Conservation (phyloP, 352 stramenopile species). For the Phytophthora fragariae region DNA sequence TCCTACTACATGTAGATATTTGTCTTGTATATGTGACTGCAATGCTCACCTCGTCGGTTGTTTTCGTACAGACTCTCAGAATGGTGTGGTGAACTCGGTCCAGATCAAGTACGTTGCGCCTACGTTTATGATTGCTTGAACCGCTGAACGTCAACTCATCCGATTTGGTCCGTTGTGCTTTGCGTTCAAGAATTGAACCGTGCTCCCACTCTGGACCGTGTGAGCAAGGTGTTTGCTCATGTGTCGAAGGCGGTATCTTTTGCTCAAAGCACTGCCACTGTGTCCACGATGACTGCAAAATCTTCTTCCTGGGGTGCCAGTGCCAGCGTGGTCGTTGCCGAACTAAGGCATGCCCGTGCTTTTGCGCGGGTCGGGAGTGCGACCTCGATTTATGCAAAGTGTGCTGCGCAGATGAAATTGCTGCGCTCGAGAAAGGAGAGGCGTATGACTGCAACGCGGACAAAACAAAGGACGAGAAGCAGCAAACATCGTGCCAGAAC, state of each 20-base stretch:
- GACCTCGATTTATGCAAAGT: conserved; percentile 92
- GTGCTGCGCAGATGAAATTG: conserved; percentile 73
- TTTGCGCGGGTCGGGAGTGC: conserved; percentile 91
- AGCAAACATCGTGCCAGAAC: conserved; percentile 70
- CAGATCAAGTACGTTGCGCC: conserved; percentile 54
- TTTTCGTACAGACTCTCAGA: conserved; percentile 42
- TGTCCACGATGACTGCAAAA: conserved; percentile 77
- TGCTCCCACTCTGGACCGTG: conserved; percentile 91
- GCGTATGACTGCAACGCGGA: conserved; percentile 25
- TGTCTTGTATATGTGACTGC: not conserved
- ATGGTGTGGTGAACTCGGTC: conserved; percentile 54
- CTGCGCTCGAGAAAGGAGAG: conserved; percentile 22
- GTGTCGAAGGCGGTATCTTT: conserved; percentile 86
- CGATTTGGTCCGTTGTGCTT: not conserved
- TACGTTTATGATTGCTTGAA: not conserved
- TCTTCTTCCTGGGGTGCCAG: conserved; percentile 91
- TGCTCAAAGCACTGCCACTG: conserved; percentile 94
- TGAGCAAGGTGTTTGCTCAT: conserved; percentile 86
- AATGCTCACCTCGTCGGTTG: conserved; percentile 15
- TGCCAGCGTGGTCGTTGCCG: conserved; percentile 86
- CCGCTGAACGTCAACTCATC: not conserved
- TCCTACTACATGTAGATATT: not conserved
- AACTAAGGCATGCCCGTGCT: conserved; percentile 92
- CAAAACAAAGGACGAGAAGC: conserved; percentile 27
- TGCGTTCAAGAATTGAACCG: conserved; percentile 66